phyloP scores from a whole-genome alignment of 2,329 filamentous ascomycete genomes.

The Epichloe gansuensis region DNA sequence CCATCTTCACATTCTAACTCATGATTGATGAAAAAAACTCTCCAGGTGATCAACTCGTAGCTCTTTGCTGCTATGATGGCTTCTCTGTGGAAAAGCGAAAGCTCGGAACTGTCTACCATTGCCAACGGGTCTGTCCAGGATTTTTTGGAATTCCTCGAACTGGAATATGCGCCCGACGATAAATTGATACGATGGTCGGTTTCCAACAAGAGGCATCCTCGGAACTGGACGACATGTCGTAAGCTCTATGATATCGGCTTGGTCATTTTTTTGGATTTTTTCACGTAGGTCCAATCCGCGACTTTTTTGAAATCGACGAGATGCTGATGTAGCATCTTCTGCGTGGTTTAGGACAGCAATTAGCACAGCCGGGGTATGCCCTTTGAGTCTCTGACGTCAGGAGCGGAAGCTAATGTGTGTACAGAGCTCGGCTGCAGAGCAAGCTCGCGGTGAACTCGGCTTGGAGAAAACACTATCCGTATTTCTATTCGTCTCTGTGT shows the following conservation, averaged over 20 bases:
- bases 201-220: background rate
- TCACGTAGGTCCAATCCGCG: background rate
- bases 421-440: background rate
- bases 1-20: too few relatives aligned
- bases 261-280: slow-evolving; percentile 1
- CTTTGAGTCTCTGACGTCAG: background rate
- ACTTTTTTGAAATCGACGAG: background rate
- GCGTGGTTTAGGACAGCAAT: background rate
- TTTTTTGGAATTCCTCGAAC: background rate
- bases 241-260: background rate
- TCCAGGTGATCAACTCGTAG: too few relatives aligned
- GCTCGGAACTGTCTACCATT: background rate
- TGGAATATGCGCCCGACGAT: background rate
- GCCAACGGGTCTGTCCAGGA: background rate
- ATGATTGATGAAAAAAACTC: too few relatives aligned
- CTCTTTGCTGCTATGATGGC: background rate
- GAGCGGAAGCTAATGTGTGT: background rate
- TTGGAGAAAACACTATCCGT: background rate
- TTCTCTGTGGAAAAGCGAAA: background rate
- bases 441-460: background rate
- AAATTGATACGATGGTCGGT: background rate
- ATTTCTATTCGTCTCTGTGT: background rate
- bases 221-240: background rate
- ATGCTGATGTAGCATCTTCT: background rate
- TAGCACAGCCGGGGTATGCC: background rate